Percentiles rank a stretch among this genome's conserved stretches.
phyloP scores from a whole-genome alignment of 1,284 basidiomycete species.

The Ganoderma resinaceum region DNA sequence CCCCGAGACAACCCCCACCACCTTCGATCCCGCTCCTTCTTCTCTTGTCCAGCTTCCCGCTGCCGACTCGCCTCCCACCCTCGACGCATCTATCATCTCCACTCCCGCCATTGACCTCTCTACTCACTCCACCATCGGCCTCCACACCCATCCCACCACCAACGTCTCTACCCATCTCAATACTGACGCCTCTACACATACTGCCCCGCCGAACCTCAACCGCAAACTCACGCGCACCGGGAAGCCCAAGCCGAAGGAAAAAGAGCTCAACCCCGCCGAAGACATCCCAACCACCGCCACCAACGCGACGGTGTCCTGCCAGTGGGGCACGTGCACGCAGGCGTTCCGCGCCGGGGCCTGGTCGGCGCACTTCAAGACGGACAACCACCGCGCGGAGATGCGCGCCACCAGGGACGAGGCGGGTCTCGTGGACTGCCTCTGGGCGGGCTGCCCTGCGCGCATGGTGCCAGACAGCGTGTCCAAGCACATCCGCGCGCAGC shows the following conservation, averaged over 20 bases:
- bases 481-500: neutral
- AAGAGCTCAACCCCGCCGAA: neutral
- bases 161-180: too few species aligned
- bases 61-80: too few species aligned
- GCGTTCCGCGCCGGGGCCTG: neutral
- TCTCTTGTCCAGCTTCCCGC: neutral
- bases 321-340: neutral
- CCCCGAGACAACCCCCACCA: neutral
- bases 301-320: neutral
- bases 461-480: neutral
- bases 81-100: neutral
- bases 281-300: neutral
- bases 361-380: neutral
- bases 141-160: too few species aligned
- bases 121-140: accelerated
- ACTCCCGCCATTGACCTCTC: neutral
- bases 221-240: neutral
- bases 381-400: neutral
- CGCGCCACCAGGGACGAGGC: neutral
- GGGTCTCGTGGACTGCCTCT: neutral
- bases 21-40: neutral
- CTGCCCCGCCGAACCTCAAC: neutral
- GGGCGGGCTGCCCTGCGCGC: neutral
- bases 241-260: neutral
- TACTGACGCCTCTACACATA: neutral